Conservation (phyloP, 2,329 filamentous ascomycete genomes). For the Fusarium duplospermum region DNA sequence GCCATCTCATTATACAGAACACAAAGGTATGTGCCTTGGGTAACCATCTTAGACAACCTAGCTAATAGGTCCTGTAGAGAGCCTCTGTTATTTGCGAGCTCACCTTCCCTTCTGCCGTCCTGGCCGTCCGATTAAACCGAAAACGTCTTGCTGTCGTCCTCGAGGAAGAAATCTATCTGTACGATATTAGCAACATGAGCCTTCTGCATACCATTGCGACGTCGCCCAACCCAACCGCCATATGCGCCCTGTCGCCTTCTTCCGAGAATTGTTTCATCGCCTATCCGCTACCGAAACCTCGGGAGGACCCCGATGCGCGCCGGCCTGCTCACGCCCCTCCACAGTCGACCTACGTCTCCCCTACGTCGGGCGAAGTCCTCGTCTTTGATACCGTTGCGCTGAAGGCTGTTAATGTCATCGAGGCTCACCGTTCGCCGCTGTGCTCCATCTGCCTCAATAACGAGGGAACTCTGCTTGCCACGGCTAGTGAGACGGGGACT, state of each 20-base stretch:
- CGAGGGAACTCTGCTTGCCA: constrained; percentile 91
- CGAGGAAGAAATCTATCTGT: constrained; percentile 96
- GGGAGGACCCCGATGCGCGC: constrained; percentile 67
- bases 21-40: constrained; percentile 77
- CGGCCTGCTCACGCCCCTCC: constrained; percentile 88
- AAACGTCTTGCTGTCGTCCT: constrained; percentile 94
- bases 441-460: constrained; percentile 93
- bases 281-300: constrained; percentile 85
- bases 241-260: constrained; percentile 92
- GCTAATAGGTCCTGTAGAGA: constrained; percentile 56
- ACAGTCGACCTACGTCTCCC: constrained; percentile 79
- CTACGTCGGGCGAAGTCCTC: constrained; percentile 90
- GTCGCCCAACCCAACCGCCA: constrained; percentile 90
- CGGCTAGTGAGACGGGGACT: constrained; percentile 96
- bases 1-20: constrained; percentile 95
- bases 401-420: constrained; percentile 94
- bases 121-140: constrained; percentile 92
- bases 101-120: constrained; percentile 95
- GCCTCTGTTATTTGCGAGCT: constrained; percentile 95
- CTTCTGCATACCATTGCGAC: constrained; percentile 92
- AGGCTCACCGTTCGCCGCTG: constrained; percentile 91
- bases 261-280: constrained; percentile 97
- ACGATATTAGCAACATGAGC: constrained; percentile 99
- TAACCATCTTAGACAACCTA: not conserved
- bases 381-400: constrained; percentile 91